Conservation (phyloP, 106 monocot species). For the Agapanthus africanus region DNA sequence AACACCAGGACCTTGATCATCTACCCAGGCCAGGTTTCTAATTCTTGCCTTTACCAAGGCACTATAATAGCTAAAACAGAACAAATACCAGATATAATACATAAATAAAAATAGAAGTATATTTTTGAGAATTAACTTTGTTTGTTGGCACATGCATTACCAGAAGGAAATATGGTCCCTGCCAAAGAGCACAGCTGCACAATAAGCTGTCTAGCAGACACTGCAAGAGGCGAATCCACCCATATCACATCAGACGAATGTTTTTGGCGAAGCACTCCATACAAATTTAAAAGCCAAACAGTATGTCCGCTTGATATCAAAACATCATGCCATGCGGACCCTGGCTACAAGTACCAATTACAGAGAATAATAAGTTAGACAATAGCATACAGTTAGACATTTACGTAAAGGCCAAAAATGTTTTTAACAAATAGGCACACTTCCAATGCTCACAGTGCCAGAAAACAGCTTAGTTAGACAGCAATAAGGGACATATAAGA, state of each 20-base stretch:
- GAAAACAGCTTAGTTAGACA: background rate
- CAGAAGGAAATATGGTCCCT: conserved; percentile 73
- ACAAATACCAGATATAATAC: conserved; percentile 1
- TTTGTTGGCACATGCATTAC: conserved; percentile 23
- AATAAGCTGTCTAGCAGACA: conserved; percentile 80
- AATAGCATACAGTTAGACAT: background rate
- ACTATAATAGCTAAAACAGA: background rate
- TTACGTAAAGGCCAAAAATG: background rate
- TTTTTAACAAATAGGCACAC: background rate
- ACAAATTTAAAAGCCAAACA: conserved; percentile 71
- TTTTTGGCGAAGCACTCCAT: conserved; percentile 48
- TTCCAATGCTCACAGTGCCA: background rate
- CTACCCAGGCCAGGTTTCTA: background rate
- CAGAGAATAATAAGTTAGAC: conserved; percentile 13
- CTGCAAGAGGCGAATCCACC: conserved; percentile 87
- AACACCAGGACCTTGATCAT: background rate
- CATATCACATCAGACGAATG: conserved; percentile 69
- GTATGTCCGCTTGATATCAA: conserved; percentile 77
- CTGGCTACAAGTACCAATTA: conserved; percentile 66
- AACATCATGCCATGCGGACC: conserved; percentile 66
- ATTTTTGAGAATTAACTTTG: too few species aligned
- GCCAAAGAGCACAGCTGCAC: conserved; percentile 82
- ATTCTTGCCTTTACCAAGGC: background rate
- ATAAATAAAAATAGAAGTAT: background rate
- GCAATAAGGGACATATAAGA: background rate